Evolutionary conservation across 345 rosid species (phyloP), one percentile per base, ranked within the genome.

Genomic region (Balakata baccata): DNA sequence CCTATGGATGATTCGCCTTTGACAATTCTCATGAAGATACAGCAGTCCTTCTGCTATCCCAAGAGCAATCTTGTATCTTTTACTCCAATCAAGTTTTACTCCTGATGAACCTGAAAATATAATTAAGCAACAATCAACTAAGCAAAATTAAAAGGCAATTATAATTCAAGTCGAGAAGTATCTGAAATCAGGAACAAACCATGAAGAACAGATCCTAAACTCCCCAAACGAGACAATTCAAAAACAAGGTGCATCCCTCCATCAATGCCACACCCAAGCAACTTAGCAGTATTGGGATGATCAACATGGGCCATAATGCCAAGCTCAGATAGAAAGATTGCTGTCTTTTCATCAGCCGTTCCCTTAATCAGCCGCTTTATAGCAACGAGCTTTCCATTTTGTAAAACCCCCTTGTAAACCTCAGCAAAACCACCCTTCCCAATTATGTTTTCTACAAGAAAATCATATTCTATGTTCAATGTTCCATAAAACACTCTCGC

Each of bases 351-450:
- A 23, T 90, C 92, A 0, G 82, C 67, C 23, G 92, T 87, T 69
- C 98, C 98, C 84, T 85, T 90, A 3, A 59, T 89, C 16, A 90
- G 82, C 49, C 84, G 86, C 81, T 94, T 94, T 58, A 94, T 80
- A 6, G 98, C 98, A 46, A 94, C 83, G 11, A 89, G 81, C 71
- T 78, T 84, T 41, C 95, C 98, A 73, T 86, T 85, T 7, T 68
- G 81, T 82, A 94, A 60, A 13, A 80, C 46, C 14, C 97, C 98
- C 81, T 84, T 86, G 84, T 86, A 94, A 45, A 94, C 98, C 70
- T 90, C 88, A n/a, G 97, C 92, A 72, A 75, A 94, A 66, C 98
- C 98, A 66, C 98, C 98, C 81, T 77, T 81, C 41, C 98, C 98
- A 56, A 94, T 92, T 53, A 94, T 58, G 76, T 94, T 94, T 51